Evolutionary conservation across 768 basidiomycete species (phyloP).

Genomic region (Kwoniella europaea): DNA sequence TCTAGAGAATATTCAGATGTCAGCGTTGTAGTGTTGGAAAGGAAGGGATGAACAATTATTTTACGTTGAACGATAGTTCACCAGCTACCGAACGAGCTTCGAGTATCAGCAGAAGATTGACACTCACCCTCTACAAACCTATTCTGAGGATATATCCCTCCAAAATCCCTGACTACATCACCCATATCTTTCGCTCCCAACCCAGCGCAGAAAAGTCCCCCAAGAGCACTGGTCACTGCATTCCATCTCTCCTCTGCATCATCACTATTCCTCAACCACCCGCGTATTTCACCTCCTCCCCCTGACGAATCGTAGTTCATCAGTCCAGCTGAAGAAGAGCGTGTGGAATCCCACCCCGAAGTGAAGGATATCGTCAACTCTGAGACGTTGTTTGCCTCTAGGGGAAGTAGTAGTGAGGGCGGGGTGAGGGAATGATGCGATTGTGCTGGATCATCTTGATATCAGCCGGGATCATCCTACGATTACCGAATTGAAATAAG

Average conservation of each 20-base stretch:
- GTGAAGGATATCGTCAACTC: conserved; percentile 89
- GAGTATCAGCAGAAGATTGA: neutral
- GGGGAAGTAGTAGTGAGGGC: conserved; percentile 80
- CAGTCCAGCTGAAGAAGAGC: conserved; percentile 75
- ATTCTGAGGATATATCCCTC: conserved; percentile 40
- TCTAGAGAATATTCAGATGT: conserved; percentile 16
- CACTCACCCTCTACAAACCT: conserved; percentile 31
- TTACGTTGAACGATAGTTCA: neutral
- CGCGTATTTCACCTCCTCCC: conserved; percentile 87
- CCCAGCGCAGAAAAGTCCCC: conserved; percentile 93
- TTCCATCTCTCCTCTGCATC: conserved; percentile 64
- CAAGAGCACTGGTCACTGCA: conserved; percentile 82
- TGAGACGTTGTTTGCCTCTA: conserved; percentile 81
- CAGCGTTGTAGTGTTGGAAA: neutral
- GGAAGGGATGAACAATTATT: too few species aligned
- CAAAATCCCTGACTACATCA: conserved; percentile 42
- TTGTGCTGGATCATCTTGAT: conserved; percentile 3
- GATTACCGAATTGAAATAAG: conserved; percentile 62
- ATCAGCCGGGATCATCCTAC: conserved; percentile 59
- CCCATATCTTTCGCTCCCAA: conserved; percentile 64
- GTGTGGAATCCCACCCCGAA: conserved; percentile 86
- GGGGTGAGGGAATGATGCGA: conserved; percentile 87
- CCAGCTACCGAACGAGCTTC: neutral
- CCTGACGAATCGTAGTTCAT: conserved; percentile 71
- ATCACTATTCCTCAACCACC: conserved; percentile 76